These are phyloP conservation scores for Calycina marina DNA, from an alignment of 2,329 filamentous ascomycete species.

Conservation along the genomic window DNA sequence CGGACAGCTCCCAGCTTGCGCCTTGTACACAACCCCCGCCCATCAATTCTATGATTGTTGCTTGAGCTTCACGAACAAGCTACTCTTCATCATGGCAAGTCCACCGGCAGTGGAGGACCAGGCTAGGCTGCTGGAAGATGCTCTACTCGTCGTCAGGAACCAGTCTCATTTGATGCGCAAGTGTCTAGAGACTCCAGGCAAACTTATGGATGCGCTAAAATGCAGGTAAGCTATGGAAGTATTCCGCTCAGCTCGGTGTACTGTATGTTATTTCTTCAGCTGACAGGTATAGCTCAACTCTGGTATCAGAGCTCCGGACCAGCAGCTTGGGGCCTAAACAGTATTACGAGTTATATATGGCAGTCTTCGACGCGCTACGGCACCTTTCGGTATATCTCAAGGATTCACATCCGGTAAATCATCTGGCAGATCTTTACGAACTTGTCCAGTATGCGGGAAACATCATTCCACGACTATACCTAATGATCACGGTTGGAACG, in stretches of 20 bases:
- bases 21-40: not conserved
- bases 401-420: slow-evolving; percentile 94
- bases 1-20: not conserved
- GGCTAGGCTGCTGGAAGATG: slow-evolving; percentile 93
- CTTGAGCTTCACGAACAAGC: slow-evolving; percentile 14
- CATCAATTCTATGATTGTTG: slow-evolving; percentile 1
- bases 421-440: slow-evolving; percentile 95
- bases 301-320: slow-evolving; percentile 95
- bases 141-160: slow-evolving; percentile 87
- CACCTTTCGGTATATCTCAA: slow-evolving; percentile 93
- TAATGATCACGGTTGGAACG: slow-evolving; percentile 98
- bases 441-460: slow-evolving; percentile 97
- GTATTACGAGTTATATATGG: slow-evolving; percentile 99
- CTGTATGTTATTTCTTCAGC: slow-evolving; percentile 18
- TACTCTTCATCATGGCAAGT: slow-evolving; percentile 28
- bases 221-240: slow-evolving; percentile 62
- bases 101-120: slow-evolving; percentile 61
- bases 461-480: slow-evolving; percentile 87
- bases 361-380: slow-evolving; percentile 92
- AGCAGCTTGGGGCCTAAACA: slow-evolving; percentile 97
- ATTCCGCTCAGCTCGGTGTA: not conserved
- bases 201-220: slow-evolving; percentile 99
- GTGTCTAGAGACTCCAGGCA: slow-evolving; percentile 90
- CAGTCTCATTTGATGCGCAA: slow-evolving; percentile 96
- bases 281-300: slow-evolving; percentile 56